Percentiles rank a stretch among this genome's conserved stretches.
These are phyloP conservation scores for Euryodendron excelsum DNA, from an alignment of 148 eudicot species.

Conservation along the genomic window DNA sequence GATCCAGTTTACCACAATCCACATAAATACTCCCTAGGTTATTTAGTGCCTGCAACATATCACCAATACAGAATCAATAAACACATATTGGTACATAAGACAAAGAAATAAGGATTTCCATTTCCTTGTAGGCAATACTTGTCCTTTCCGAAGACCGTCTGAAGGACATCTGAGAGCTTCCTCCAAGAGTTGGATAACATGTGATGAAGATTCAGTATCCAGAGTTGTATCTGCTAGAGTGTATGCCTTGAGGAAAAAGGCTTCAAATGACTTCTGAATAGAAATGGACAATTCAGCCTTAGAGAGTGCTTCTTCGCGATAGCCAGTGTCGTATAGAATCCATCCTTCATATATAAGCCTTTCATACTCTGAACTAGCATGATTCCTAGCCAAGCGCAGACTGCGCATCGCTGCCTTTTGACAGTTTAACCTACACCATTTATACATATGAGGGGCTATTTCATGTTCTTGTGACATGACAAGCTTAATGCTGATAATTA, in stretches of 20 bases:
- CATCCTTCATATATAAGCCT: conserved; percentile 53
- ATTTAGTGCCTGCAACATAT: conserved; percentile 41
- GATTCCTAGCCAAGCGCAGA: conserved; percentile 38
- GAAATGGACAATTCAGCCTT: conserved; percentile 44
- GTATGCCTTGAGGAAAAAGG: conserved; percentile 48
- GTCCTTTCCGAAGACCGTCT: conserved; percentile 54
- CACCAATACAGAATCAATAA: not conserved
- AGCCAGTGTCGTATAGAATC: conserved; percentile 45
- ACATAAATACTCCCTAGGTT: conserved; percentile 49
- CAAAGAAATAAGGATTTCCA: not conserved
- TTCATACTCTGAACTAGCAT: conserved; percentile 32
- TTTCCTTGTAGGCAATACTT: conserved; percentile 18
- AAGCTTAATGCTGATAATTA: too few relatives aligned
- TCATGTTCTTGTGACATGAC: not conserved
- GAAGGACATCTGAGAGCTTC: conserved; percentile 51
- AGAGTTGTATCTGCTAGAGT: conserved; percentile 35
- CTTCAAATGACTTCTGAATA: conserved; percentile 48
- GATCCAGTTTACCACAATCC: conserved; percentile 40
- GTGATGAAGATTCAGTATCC: conserved; percentile 29
- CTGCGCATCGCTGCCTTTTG: conserved; percentile 51
- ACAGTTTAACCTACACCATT: conserved; percentile 35
- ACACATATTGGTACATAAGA: not conserved
- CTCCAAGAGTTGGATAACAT: conserved; percentile 38
- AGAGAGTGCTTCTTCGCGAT: conserved; percentile 47
- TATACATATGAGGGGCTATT: not conserved